Base-by-base conservation (phyloP, 306 rosid species). In the Citrullus mucosospermus region DNA sequence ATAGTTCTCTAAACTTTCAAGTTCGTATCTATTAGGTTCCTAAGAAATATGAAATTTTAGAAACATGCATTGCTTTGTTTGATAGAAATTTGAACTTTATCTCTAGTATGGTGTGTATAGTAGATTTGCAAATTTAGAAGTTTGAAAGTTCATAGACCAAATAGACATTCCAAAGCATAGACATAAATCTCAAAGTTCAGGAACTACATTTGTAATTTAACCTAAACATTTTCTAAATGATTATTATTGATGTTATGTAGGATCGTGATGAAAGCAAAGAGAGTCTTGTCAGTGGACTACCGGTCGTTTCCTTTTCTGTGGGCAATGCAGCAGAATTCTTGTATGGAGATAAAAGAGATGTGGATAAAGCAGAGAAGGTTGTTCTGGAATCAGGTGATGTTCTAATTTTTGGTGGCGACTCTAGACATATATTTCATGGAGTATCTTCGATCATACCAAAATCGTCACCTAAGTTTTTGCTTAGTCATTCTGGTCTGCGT, bases 301-400 rank as follows among this genome's bases (percentile, higher is more conserved):
- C 92, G 1, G 93, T 92, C 4, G 91, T 90, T 50, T 89, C 96
- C 53, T 75, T 93, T 53, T 89, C 90, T 6, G n/a, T 89, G 41
- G 96, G 93, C 13, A 89, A 93, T 87, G 78, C 98, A 16, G 95
- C 96, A 34, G 93, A 89, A 22, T 91, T 93, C 82, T 84, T 89
- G 22, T 89, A 87, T 59, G 96, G 92, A 4, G 87, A 87, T 78
- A 59, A 74, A 63, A 85, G 91, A 82, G 78, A 88, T 56, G 80
- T 77, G 44, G 83, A 78, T 11, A 79, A 80, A 65, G 92, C 94
- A 67, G 87, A 81, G 50, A 82, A 55, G 18, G 80, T 89, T 41
- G 16, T 83, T 44, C 63, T 93, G 78, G 91, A 89, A 77, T 88
- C 94, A 4, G 98, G 96, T 54, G 93, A 89, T 81, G 89, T 89